phyloP scores from a whole-genome alignment of 106 monocot species.

The Allium cepa region DNA sequence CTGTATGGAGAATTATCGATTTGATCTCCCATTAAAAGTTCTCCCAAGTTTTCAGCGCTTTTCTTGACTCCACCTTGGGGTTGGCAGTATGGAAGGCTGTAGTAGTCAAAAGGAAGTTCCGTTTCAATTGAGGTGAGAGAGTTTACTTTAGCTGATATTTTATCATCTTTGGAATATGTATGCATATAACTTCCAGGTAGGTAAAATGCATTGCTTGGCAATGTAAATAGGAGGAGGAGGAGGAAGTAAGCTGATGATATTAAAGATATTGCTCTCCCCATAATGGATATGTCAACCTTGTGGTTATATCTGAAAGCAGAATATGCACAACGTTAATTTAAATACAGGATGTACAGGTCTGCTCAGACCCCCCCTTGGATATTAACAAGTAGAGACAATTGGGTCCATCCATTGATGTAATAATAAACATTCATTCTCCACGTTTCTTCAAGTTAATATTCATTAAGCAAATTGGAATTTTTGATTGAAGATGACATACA shows the following conservation, averaged over 20 bases:
- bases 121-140: constrained; percentile 26
- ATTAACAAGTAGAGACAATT: too few relatives aligned
- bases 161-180: constrained; percentile 14
- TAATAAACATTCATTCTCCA: too few relatives aligned
- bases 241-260: constrained; percentile 6
- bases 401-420: too few relatives aligned
- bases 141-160: constrained; percentile 18
- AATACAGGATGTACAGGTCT: too few relatives aligned
- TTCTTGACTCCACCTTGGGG: constrained; percentile 12
- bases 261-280: background rate
- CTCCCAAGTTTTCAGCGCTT: constrained; percentile 20
- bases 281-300: background rate
- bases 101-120: constrained; percentile 23
- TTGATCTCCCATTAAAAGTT: constrained; percentile 24
- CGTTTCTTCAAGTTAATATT: too few relatives aligned
- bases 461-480: too few relatives aligned
- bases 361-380: too few relatives aligned
- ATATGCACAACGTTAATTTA: too few relatives aligned
- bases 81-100: constrained; percentile 18
- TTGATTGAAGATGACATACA: too few relatives aligned
- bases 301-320: too few relatives aligned
- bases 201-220: constrained; percentile 17
- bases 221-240: background rate
- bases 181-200: constrained; percentile 26
- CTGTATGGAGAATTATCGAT: constrained; percentile 22